A percentile compares a stretch with the other conserved stretches of the same genome.
Conservation (phyloP, 2,329 filamentous ascomycete species). For the Cercospora citrullina region DNA sequence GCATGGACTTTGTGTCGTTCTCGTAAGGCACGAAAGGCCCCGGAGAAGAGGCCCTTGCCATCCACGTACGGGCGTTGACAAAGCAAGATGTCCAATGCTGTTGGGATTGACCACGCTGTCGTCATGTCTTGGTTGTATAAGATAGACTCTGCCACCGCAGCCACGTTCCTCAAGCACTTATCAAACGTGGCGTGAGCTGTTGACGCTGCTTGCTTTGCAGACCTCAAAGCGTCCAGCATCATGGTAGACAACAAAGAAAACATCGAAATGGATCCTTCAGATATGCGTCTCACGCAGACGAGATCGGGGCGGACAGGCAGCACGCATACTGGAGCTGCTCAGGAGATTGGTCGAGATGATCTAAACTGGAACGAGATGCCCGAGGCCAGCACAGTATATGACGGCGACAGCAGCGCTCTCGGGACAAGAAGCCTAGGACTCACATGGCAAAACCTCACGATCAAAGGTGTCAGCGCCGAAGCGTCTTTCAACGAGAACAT, state of each 20-base stretch:
- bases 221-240: neutral
- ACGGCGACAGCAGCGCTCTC: neutral
- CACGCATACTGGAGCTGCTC: neutral
- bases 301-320: neutral
- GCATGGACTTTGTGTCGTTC: neutral
- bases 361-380: neutral
- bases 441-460: constrained; percentile 64
- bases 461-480: constrained; percentile 62
- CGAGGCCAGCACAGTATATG: neutral
- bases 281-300: neutral
- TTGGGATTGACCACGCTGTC: neutral
- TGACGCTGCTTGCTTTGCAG: neutral
- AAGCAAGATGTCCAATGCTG: neutral
- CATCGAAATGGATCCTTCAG: neutral
- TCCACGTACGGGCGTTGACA: neutral
- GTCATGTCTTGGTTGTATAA: neutral
- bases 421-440: constrained; percentile 51
- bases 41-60: neutral
- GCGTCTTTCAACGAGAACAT: constrained; percentile 63
- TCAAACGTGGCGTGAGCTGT: neutral
- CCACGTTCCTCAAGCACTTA: neutral
- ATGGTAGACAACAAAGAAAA: neutral
- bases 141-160: neutral
- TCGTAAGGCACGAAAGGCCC: neutral
- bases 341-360: neutral